These are phyloP conservation scores for Singerocomus inundabilis DNA, from an alignment of 1,284 basidiomycete species.

Conservation along the genomic window DNA sequence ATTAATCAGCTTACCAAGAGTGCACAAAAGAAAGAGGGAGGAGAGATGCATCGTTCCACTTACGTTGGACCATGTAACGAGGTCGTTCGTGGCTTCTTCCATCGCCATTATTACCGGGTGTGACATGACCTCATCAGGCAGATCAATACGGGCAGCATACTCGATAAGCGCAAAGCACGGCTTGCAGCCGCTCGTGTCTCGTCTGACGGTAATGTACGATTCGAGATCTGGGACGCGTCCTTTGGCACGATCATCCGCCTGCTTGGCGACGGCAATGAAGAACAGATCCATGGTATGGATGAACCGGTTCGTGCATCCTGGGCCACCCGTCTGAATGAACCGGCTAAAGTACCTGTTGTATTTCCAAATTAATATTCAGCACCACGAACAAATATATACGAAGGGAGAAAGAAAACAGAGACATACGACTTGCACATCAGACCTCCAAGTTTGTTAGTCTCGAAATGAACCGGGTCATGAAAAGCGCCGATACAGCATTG, in stretches of 20 bases:
- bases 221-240: conserved; percentile 52
- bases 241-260: conserved; percentile 51
- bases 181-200: conserved; percentile 58
- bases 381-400: background rate
- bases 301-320: conserved; percentile 53
- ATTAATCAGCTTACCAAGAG: conserved; percentile 6
- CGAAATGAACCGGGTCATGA: conserved; percentile 44
- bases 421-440: conserved; percentile 56
- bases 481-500: conserved; percentile 53
- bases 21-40: background rate
- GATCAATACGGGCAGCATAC: conserved; percentile 52
- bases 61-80: conserved; percentile 63
- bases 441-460: conserved; percentile 48
- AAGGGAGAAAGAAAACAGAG: background rate
- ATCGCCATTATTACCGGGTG: conserved; percentile 52
- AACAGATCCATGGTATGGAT: conserved; percentile 54
- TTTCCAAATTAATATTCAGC: conserved; percentile 4
- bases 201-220: conserved; percentile 54
- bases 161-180: conserved; percentile 61
- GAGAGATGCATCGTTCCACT: conserved; percentile 9
- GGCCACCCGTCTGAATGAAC: conserved; percentile 46
- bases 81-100: conserved; percentile 53
- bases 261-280: conserved; percentile 52
- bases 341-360: conserved; percentile 49
- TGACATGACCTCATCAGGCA: conserved; percentile 54